Conservation (phyloP, 148 eudicot species). For the Rhododendron henanense region DNA sequence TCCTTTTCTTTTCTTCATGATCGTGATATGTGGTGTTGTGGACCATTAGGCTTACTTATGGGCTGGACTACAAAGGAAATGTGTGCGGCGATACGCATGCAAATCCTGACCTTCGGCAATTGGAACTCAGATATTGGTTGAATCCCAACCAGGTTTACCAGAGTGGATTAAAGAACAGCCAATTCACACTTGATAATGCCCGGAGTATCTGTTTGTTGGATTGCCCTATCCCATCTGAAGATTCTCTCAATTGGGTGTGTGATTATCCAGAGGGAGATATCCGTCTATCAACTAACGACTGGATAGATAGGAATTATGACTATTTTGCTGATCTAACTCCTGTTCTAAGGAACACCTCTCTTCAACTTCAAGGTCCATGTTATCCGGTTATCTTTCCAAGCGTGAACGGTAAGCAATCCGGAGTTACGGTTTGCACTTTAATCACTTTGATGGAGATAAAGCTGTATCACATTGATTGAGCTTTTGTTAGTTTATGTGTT, state of each 20-base stretch:
- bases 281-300: constrained; percentile 58
- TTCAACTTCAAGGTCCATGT: constrained; percentile 98
- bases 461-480: background rate
- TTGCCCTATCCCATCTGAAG: constrained; percentile 92
- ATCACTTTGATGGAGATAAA: background rate
- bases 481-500: background rate
- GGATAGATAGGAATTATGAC: constrained; percentile 90
- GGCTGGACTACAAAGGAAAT: constrained; percentile 93
- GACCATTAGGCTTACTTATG: constrained; percentile 64
- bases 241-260: constrained; percentile 88
- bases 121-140: constrained; percentile 86
- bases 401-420: constrained; percentile 62
- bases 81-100: constrained; percentile 82
- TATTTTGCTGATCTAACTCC: constrained; percentile 91
- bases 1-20: constrained; percentile 5
- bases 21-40: constrained; percentile 4
- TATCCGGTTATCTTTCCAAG: constrained; percentile 96
- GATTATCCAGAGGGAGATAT: constrained; percentile 97
- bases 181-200: constrained; percentile 65
- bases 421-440: background rate
- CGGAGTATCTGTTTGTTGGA: constrained; percentile 89
- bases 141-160: constrained; percentile 94
- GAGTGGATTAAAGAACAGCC: constrained; percentile 61
- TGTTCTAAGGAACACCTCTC: constrained; percentile 80
- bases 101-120: constrained; percentile 61